These are phyloP conservation scores for Penicillium sp. DNA, from an alignment of 2,329 filamentous ascomycete genomes.

Conservation along the genomic window DNA sequence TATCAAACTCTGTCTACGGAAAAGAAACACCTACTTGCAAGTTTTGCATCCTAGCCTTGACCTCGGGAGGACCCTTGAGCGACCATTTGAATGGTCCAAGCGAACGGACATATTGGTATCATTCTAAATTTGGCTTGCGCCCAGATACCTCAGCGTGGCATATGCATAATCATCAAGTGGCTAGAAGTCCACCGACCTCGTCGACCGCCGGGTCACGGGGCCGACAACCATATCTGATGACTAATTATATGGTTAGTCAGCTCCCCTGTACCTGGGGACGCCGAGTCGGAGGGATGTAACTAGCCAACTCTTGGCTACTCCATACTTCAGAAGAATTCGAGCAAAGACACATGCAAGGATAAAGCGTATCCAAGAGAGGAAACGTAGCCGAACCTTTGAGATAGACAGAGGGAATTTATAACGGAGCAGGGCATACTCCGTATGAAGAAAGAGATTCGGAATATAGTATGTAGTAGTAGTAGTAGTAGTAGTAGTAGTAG, in stretches of 20 bases:
- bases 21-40: conserved; percentile 29
- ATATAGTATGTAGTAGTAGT: neutral
- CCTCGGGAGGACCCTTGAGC: conserved; percentile 11
- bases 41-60: conserved; percentile 32
- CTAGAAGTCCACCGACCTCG: neutral
- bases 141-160: neutral
- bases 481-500: neutral
- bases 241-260: neutral
- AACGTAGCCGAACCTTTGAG: no score
- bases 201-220: neutral
- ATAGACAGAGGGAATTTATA: no score
- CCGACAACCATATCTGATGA: neutral
- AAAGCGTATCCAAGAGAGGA: neutral
- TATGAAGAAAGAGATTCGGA: neutral
- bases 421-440: neutral
- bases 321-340: rapidly evolving
- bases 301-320: neutral
- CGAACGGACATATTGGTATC: neutral
- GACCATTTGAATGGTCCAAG: neutral
- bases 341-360: neutral
- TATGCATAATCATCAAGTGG: neutral
- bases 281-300: neutral
- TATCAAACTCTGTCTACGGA: neutral
- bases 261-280: no score
- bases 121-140: neutral